These are phyloP conservation scores for Sphaerulina musiva DNA, from an alignment of 2,329 filamentous ascomycete genomes.

Conservation along the genomic window DNA sequence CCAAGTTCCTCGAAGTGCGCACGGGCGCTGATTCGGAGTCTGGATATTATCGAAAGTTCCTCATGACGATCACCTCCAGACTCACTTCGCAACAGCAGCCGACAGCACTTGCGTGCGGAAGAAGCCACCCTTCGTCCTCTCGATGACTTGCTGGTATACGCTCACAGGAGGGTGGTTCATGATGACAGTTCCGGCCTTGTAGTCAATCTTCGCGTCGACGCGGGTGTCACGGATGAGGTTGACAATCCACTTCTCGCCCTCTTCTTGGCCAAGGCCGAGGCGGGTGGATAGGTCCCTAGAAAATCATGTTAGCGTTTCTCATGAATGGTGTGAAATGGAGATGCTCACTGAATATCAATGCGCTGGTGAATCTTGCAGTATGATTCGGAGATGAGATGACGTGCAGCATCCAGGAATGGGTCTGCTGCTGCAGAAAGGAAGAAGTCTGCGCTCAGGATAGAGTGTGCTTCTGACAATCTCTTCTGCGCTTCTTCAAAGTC, in stretches of 20 bases:
- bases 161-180: constrained; percentile 99
- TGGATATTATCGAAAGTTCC: not conserved
- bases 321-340: constrained; percentile 11
- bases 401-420: constrained; percentile 83
- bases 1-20: not conserved
- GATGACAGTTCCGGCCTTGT: constrained; percentile 94
- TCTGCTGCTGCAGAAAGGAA: constrained; percentile 84
- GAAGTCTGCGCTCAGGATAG: constrained; percentile 88
- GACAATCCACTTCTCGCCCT: constrained; percentile 99
- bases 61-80: too few species aligned
- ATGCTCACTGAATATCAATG: constrained; percentile 79
- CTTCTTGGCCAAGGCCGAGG: constrained; percentile 83
- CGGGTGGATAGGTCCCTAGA: constrained; percentile 76
- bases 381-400: constrained; percentile 94
- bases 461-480: constrained; percentile 78
- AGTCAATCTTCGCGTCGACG: constrained; percentile 98
- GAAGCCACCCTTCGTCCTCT: constrained; percentile 97
- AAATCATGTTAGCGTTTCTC: constrained; percentile 17
- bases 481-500: constrained; percentile 95
- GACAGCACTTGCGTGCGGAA: constrained; percentile 95
- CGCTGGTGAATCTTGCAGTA: constrained; percentile 99
- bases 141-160: constrained; percentile 98
- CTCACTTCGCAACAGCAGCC: constrained; percentile 45
- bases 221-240: constrained; percentile 97
- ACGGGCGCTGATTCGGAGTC: not conserved